Conservation (phyloP, 495 filamentous ascomycete species). For the Penicillium riverlandense region DNA sequence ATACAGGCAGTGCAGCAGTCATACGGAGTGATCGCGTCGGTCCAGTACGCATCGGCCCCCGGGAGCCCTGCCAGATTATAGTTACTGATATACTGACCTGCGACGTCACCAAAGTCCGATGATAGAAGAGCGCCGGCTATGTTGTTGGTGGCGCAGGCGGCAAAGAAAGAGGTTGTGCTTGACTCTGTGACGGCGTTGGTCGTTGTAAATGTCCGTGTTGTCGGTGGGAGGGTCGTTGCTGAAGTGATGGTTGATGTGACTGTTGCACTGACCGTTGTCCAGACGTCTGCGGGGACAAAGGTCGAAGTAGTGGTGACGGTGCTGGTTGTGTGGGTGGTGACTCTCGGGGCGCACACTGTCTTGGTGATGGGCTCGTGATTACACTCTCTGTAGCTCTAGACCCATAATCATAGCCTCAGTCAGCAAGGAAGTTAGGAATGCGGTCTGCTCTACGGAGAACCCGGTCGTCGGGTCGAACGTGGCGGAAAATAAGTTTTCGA, state of each 20-base stretch:
- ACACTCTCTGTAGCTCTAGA: slow-evolving; percentile 27
- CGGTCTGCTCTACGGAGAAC: slow-evolving; percentile 29
- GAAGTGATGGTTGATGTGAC: background rate
- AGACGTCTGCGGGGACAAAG: slow-evolving; percentile 1
- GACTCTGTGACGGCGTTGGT: background rate
- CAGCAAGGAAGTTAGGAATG: slow-evolving; percentile 24
- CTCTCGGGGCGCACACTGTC: background rate
- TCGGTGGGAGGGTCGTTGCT: background rate
- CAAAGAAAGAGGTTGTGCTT: background rate
- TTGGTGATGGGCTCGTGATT: slow-evolving; percentile 16
- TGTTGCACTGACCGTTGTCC: background rate
- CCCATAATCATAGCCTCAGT: slow-evolving; percentile 20
- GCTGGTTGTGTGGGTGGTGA: slow-evolving; percentile 1
- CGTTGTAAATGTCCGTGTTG: background rate
- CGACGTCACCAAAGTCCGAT: background rate
- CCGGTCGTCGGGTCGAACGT: slow-evolving; percentile 28
- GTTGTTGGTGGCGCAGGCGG: slow-evolving; percentile 5
- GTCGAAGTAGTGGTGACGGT: background rate
- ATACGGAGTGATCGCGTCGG: too few relatives aligned
- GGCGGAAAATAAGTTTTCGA: slow-evolving; percentile 31
- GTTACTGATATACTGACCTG: background rate
- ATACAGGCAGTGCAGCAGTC: too few relatives aligned
- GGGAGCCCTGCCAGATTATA: too few relatives aligned
- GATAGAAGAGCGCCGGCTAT: slow-evolving; percentile 1
- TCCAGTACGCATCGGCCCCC: too few relatives aligned